Conservation (phyloP, 2,329 filamentous ascomycete genomes). For the Stemphylium vesicarium region DNA sequence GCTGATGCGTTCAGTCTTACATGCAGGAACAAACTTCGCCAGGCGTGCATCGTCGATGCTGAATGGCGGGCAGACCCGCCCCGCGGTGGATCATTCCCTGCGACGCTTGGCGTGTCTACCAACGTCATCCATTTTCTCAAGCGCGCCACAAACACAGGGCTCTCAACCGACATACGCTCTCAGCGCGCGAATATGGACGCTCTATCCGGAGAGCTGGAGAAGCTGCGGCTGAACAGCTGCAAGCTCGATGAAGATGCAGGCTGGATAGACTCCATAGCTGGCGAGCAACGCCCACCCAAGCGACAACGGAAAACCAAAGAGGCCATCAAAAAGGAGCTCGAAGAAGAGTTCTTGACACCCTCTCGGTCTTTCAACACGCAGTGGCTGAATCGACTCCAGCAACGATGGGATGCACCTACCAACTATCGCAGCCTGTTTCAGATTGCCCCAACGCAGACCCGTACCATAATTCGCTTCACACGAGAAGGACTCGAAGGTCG, state of each 20-base stretch:
- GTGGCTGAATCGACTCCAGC: conserved; percentile 90
- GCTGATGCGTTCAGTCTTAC: background rate
- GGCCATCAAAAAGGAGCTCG: conserved; percentile 73
- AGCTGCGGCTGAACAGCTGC: conserved; percentile 55
- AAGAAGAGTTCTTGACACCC: conserved; percentile 78
- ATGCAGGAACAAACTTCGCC: background rate
- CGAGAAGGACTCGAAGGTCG: conserved; percentile 89
- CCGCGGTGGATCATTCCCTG: conserved; percentile 20
- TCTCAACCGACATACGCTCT: conserved; percentile 8
- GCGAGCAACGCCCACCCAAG: conserved; percentile 60
- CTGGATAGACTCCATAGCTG: conserved; percentile 66
- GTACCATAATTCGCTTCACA: conserved; percentile 92
- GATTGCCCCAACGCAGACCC: conserved; percentile 87
- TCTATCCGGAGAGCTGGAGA: conserved; percentile 59
- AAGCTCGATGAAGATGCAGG: conserved; percentile 24
- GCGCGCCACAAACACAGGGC: conserved; percentile 18
- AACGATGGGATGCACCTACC: conserved; percentile 82
- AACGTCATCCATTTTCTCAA: conserved; percentile 30
- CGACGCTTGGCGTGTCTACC: conserved; percentile 19
- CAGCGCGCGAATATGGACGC: conserved; percentile 37
- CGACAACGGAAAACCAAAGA: conserved; percentile 62
- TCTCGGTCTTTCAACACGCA: conserved; percentile 78
- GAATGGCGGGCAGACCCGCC: conserved; percentile 8
- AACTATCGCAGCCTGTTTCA: conserved; percentile 86
- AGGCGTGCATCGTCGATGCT: background rate